A percentile compares a stretch with the other conserved stretches of the same genome.
phyloP scores from a whole-genome alignment of 148 eudicot species.

The Mesembryanthemum crystallinum region DNA sequence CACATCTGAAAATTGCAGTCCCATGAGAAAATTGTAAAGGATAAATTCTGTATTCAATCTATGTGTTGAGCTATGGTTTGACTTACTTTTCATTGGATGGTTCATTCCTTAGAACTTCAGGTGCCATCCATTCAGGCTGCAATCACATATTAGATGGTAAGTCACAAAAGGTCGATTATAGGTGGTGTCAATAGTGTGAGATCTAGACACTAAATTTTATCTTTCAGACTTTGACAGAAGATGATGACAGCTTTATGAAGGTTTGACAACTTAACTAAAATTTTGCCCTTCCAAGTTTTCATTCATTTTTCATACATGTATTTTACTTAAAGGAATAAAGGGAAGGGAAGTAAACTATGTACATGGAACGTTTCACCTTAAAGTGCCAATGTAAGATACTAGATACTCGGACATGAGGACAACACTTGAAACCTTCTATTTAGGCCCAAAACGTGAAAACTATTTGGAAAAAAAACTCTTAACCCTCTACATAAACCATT shows the following conservation, averaged over 20 bases:
- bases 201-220: conserved; percentile 1
- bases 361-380: neutral
- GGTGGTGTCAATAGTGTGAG: neutral
- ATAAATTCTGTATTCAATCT: neutral
- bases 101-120: conserved; percentile 93
- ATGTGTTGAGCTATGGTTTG: neutral
- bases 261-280: neutral
- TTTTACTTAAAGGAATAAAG: neutral
- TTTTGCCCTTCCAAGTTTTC: neutral
- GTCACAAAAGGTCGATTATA: neutral
- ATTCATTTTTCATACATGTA: neutral
- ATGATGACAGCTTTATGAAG: neutral
- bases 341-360: neutral
- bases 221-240: neutral
- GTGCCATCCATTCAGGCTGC: conserved; percentile 99
- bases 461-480: neutral
- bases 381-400: neutral
- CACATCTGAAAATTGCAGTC: conserved; percentile 57
- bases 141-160: conserved; percentile 30
- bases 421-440: neutral
- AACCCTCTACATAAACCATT: neutral
- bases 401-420: neutral
- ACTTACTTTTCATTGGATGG: conserved; percentile 94
- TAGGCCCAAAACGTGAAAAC: neutral
- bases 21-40: conserved; percentile 11